A percentile compares a stretch with the other conserved stretches of the same genome.
phyloP scores from a whole-genome alignment of 192 early-diverging fungal species.

The Lunasporangiospora selenospora region DNA sequence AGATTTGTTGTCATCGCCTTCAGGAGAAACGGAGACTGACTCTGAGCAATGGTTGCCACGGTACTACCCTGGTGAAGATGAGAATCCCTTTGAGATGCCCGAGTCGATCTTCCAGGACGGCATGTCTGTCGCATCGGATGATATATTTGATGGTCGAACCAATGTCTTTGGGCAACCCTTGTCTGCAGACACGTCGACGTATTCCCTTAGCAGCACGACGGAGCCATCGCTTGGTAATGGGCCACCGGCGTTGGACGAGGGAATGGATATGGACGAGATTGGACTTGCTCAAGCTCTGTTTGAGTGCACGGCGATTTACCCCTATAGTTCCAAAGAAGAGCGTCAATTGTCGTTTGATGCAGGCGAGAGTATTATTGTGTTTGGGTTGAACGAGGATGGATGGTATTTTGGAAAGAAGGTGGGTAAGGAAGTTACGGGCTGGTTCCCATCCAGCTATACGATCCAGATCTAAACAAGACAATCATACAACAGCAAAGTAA shows the following conservation, averaged over 20 bases:
- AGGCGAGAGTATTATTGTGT: slow-evolving; percentile 43
- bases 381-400: slow-evolving; percentile 44
- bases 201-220: slow-evolving; percentile 16
- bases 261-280: slow-evolving; percentile 43
- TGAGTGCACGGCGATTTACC: slow-evolving; percentile 44
- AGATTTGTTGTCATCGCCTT: too few relatives aligned
- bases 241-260: slow-evolving; percentile 32
- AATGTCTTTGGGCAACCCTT: slow-evolving; percentile 1
- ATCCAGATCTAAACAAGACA: slow-evolving; percentile 43
- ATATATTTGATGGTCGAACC: slow-evolving; percentile 22
- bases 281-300: slow-evolving; percentile 41
- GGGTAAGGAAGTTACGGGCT: slow-evolving; percentile 29
- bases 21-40: too few relatives aligned
- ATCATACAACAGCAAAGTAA: too few relatives aligned
- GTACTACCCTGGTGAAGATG: slow-evolving; percentile 42
- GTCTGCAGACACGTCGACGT: slow-evolving; percentile 2
- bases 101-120: slow-evolving; percentile 43
- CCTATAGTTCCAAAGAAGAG: slow-evolving; percentile 32
- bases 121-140: slow-evolving; percentile 8
- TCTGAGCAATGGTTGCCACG: too few relatives aligned
- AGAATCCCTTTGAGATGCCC: slow-evolving; percentile 49
- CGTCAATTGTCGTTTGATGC: slow-evolving; percentile 43
- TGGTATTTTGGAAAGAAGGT: slow-evolving; percentile 51
- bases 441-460: slow-evolving; percentile 42
- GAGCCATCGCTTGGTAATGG: not conserved